phyloP scores from a whole-genome alignment of 2,329 filamentous ascomycete genomes.

The Xylariaceae sp. region DNA sequence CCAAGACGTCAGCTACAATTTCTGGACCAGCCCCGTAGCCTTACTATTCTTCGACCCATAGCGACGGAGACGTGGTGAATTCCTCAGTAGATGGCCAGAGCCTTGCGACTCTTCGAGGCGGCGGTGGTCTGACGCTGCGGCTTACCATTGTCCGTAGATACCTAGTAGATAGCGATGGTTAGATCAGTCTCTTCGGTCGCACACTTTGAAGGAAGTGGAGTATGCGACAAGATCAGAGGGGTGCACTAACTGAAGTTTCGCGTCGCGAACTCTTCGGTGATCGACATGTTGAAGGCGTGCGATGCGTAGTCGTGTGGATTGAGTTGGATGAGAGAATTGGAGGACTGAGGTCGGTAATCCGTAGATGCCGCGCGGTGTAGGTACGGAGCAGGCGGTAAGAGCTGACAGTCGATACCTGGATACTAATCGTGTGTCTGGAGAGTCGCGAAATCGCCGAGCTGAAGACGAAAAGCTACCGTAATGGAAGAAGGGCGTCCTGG shows the following conservation, averaged over 20 bases:
- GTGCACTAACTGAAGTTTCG: conserved; percentile 64
- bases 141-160: conserved; percentile 74
- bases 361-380: not conserved
- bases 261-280: conserved; percentile 67
- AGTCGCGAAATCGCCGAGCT: not conserved
- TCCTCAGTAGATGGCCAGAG: not conserved
- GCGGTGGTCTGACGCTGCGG: conserved; percentile 10
- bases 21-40: not conserved
- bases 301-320: not conserved
- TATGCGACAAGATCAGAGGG: conserved; percentile 6
- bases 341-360: not conserved
- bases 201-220: not conserved
- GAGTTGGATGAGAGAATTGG: not conserved
- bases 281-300: conserved; percentile 52
- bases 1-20: conserved; percentile 21
- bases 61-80: not conserved
- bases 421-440: not conserved
- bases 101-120: not conserved
- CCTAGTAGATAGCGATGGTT: conserved; percentile 41
- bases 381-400: not conserved
- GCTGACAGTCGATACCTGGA: not conserved
- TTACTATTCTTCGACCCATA: not conserved
- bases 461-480: not conserved
- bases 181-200: conserved; percentile 28
- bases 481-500: not conserved